These are phyloP conservation scores for Cenchrus purpureus DNA, from an alignment of 176 grass and related monocot species.

Conservation along the genomic window DNA sequence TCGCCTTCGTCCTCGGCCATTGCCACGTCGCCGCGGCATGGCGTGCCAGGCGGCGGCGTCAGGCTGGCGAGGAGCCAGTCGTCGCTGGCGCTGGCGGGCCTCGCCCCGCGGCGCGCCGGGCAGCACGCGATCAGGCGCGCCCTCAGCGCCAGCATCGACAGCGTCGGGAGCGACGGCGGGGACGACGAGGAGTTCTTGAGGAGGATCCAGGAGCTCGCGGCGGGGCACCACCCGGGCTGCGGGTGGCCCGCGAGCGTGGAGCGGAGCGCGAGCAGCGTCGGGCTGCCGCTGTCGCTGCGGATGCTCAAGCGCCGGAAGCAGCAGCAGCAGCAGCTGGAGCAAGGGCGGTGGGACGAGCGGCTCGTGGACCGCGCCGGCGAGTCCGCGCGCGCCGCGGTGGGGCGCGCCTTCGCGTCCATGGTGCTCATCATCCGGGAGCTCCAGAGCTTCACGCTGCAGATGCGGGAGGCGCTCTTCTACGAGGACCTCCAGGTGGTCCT, in stretches of 20 bases:
- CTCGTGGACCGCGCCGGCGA: slow-evolving; percentile 55
- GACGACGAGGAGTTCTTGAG: slow-evolving; percentile 63
- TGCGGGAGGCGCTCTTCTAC: slow-evolving; percentile 63
- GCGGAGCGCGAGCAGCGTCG: slow-evolving; percentile 62
- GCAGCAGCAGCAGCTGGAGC: slow-evolving; percentile 43
- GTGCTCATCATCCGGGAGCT: slow-evolving; percentile 97
- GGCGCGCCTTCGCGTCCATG: slow-evolving; percentile 90
- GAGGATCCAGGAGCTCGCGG: slow-evolving; percentile 72
- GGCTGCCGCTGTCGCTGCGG: slow-evolving; percentile 76
- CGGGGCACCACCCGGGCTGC: slow-evolving; percentile 47
- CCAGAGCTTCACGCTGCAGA: slow-evolving; percentile 84
- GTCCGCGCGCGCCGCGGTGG: slow-evolving; percentile 60
- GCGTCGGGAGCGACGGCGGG: slow-evolving; percentile 51
- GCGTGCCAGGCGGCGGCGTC: slow-evolving; percentile 40
- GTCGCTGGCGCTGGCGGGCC: slow-evolving; percentile 43
- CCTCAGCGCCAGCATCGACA: slow-evolving; percentile 55
- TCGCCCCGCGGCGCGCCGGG: neutral
- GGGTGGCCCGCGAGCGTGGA: slow-evolving; percentile 69
- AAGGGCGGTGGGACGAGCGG: slow-evolving; percentile 49
- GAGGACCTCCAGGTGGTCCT: slow-evolving; percentile 76
- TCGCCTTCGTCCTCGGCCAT: slow-evolving; percentile 50
- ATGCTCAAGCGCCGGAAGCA: slow-evolving; percentile 86
- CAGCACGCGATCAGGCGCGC: slow-evolving; percentile 42
- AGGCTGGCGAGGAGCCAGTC: slow-evolving; percentile 56
- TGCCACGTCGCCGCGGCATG: slow-evolving; percentile 36